Conservation (phyloP, 495 filamentous ascomycete genomes). For the Penicillium canariense region DNA sequence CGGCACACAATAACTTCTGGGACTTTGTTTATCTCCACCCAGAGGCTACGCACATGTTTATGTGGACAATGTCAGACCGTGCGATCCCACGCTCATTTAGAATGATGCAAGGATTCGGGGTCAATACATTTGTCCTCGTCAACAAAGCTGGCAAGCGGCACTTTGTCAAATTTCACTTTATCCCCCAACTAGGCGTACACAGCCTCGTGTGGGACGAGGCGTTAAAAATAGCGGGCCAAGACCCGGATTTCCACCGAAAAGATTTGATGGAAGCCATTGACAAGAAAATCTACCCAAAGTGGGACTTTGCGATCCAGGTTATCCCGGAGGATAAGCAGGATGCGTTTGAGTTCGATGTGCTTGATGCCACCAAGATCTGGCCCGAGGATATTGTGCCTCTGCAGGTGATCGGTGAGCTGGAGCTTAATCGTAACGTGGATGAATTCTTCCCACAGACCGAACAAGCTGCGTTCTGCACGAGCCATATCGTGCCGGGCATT, state of each 20-base stretch:
- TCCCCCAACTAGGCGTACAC: slow-evolving; percentile 75
- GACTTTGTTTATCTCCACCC: slow-evolving; percentile 54
- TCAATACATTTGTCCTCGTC: slow-evolving; percentile 75
- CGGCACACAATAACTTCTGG: slow-evolving; percentile 64
- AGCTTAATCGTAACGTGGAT: slow-evolving; percentile 79
- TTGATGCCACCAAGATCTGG: slow-evolving; percentile 90
- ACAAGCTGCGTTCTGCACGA: slow-evolving; percentile 80
- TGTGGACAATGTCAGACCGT: slow-evolving; percentile 61
- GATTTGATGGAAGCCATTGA: slow-evolving; percentile 79
- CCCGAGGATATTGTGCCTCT: slow-evolving; percentile 81
- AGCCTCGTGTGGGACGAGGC: slow-evolving; percentile 89
- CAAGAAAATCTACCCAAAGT: slow-evolving; percentile 63
- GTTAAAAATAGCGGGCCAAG: slow-evolving; percentile 74
- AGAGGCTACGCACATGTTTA: slow-evolving; percentile 71
- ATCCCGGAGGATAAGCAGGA: slow-evolving; percentile 69
- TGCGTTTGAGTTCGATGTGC: slow-evolving; percentile 86
- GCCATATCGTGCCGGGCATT: slow-evolving; percentile 82
- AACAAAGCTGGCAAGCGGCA: slow-evolving; percentile 68
- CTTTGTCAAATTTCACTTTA: slow-evolving; percentile 84
- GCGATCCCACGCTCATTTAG: slow-evolving; percentile 76
- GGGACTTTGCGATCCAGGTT: slow-evolving; percentile 79
- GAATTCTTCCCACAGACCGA: slow-evolving; percentile 88
- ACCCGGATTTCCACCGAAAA: slow-evolving; percentile 86
- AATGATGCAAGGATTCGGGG: slow-evolving; percentile 92
- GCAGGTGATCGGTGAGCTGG: slow-evolving; percentile 75